Evolutionary conservation across 2,329 filamentous ascomycete species (phyloP).

Genomic region (Aphanocladium album): DNA sequence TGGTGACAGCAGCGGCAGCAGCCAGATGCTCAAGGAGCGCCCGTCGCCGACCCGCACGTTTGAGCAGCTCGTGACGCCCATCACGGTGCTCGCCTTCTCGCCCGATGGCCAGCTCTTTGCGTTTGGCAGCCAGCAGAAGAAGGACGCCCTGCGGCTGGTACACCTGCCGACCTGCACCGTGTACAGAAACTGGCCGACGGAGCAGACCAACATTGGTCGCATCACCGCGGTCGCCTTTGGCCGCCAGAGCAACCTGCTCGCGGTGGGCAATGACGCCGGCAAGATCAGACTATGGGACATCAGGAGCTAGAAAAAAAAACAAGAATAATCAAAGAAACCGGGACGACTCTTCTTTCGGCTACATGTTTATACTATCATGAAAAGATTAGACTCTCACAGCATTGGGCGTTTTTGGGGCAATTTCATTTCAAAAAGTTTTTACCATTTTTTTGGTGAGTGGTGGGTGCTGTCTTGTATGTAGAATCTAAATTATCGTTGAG

Average conservation of each 20-base stretch:
- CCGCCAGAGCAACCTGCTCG: constrained; percentile 62
- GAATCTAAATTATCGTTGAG: background rate
- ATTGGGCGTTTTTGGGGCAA: constrained; percentile 7
- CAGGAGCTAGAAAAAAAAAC: constrained; percentile 45
- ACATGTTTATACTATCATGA: background rate
- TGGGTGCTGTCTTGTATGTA: background rate
- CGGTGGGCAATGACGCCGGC: constrained; percentile 83
- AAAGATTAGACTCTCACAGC: constrained; percentile 8
- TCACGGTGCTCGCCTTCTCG: constrained; percentile 74
- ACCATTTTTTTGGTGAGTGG: background rate
- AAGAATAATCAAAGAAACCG: background rate
- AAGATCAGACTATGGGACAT: constrained; percentile 92
- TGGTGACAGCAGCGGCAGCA: constrained; percentile 48
- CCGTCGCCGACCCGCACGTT: constrained; percentile 70
- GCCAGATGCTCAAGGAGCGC: constrained; percentile 50
- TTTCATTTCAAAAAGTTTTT: constrained; percentile 2
- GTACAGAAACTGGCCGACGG: constrained; percentile 95
- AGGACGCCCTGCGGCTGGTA: constrained; percentile 79
- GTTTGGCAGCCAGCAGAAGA: constrained; percentile 82
- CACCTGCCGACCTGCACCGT: constrained; percentile 91
- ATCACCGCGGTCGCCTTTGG: constrained; percentile 71
- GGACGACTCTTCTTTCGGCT: background rate
- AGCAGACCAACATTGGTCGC: constrained; percentile 79
- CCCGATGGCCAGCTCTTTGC: constrained; percentile 85
- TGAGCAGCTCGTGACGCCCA: constrained; percentile 83